A percentile compares a stretch with the other conserved stretches of the same genome.
phyloP scores from a whole-genome alignment of 306 rosid genomes.

The Spatholobus suberectus region DNA sequence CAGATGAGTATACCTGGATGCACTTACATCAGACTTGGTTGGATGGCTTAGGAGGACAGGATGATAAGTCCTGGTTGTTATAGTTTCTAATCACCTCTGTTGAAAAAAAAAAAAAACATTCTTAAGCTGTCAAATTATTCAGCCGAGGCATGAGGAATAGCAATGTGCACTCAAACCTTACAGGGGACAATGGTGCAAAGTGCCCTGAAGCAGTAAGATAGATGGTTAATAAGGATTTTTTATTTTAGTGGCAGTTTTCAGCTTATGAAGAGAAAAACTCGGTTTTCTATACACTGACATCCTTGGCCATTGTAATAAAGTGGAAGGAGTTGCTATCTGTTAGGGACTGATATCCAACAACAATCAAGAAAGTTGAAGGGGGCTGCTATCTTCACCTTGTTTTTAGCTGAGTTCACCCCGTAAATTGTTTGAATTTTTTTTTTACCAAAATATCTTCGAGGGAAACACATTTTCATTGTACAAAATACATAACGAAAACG shows the following conservation, averaged over 20 bases:
- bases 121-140: background rate
- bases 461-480: no score
- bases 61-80: slow-evolving; percentile 51
- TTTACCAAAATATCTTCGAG: no score
- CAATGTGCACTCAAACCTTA: background rate
- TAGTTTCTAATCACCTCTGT: slow-evolving; percentile 38
- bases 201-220: background rate
- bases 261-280: background rate
- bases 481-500: no score
- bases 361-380: background rate
- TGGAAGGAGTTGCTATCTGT: background rate
- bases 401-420: no score
- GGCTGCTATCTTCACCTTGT: no score
- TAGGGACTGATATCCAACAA: background rate
- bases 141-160: background rate
- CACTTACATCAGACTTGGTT: slow-evolving; percentile 82
- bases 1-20: slow-evolving; percentile 60
- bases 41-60: slow-evolving; percentile 52
- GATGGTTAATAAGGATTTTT: background rate
- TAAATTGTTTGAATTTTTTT: no score
- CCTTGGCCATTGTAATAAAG: background rate
- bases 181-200: background rate
- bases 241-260: background rate
- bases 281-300: background rate
- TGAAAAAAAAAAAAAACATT: background rate